phyloP scores from a whole-genome alignment of 2,329 filamentous ascomycete genomes.

The Daldinia sp. region DNA sequence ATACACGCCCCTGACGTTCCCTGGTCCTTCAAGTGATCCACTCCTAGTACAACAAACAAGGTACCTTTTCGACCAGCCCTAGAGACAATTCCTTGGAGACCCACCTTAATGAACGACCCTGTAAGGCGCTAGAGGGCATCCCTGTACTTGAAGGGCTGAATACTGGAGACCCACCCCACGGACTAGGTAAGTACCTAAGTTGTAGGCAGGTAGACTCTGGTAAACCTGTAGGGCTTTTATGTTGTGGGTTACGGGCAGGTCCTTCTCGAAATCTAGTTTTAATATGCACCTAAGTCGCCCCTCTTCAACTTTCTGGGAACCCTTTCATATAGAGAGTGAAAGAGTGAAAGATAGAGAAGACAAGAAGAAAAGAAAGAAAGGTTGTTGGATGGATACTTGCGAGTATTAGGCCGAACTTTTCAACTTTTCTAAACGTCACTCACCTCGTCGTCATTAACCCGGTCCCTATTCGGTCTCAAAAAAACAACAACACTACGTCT shows the following conservation, averaged over 20 bases:
- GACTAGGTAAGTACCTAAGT: constrained; percentile 18
- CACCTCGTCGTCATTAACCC: constrained; percentile 20
- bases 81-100: not conserved
- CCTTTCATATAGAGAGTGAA: constrained; percentile 23
- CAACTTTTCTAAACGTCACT: constrained; percentile 3
- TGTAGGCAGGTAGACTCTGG: not conserved
- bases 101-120: constrained; percentile 14
- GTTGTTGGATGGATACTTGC: constrained; percentile 33
- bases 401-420: constrained; percentile 25
- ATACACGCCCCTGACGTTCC: constrained; percentile 4
- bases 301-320: constrained; percentile 28
- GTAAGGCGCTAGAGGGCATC: constrained; percentile 25
- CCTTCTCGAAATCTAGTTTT: constrained; percentile 36
- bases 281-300: constrained; percentile 38
- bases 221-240: constrained; percentile 31
- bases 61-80: constrained; percentile 7
- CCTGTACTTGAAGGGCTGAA: constrained; percentile 34
- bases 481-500: not conserved
- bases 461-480: constrained; percentile 10
- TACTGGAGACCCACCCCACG: constrained; percentile 5
- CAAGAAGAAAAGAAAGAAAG: constrained; percentile 3
- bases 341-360: not conserved
- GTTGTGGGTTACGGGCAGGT: constrained; percentile 31
- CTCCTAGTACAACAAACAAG: not conserved
- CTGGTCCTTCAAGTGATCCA: not conserved